phyloP scores from a whole-genome alignment of 306 rosid species.

The Macrotyloma uniflorum region DNA sequence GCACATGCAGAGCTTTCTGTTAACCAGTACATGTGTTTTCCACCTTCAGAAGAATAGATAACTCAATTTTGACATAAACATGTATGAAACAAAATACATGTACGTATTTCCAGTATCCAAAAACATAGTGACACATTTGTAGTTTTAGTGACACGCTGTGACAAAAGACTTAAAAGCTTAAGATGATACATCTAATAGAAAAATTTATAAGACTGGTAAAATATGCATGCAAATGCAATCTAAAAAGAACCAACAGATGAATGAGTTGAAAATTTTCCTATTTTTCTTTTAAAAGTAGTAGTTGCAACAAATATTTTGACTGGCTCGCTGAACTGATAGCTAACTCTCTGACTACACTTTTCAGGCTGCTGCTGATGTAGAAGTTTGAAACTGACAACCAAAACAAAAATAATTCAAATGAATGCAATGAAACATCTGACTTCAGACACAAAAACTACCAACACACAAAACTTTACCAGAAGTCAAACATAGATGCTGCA shows the following conservation, averaged over 20 bases:
- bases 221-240: background rate
- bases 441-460: background rate
- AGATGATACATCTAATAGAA: background rate
- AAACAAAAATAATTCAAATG: constrained; percentile 2
- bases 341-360: constrained; percentile 10
- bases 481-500: background rate
- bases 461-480: background rate
- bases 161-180: background rate
- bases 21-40: constrained; percentile 1
- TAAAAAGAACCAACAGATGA: background rate
- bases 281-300: background rate
- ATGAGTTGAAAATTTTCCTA: background rate
- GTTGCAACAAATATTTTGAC: background rate
- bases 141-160: background rate
- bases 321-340: background rate
- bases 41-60: constrained; percentile 3
- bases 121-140: background rate
- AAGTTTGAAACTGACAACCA: constrained; percentile 10
- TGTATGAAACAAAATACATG: background rate
- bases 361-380: constrained; percentile 9
- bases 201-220: background rate
- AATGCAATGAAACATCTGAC: background rate
- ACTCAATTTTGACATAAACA: background rate
- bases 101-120: background rate
- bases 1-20: background rate